Percentiles rank a stretch among this genome's conserved stretches.
Evolutionary conservation across 345 rosid species (phyloP).

Genomic region (Abelmoschus esculentus): DNA sequence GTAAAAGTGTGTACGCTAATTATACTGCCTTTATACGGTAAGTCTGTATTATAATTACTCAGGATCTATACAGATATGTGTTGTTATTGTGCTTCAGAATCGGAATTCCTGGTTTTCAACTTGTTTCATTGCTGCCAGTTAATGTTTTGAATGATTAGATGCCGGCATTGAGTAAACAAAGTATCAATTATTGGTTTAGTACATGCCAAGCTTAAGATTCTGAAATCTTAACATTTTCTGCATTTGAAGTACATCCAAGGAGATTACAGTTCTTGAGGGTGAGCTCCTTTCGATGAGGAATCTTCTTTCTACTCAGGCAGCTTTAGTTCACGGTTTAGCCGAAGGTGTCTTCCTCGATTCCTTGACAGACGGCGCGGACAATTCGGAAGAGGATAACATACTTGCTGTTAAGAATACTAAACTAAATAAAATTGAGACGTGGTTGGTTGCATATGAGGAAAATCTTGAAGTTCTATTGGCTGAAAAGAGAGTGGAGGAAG

Average conservation of each 20-base stretch:
- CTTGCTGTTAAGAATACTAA: conserved; percentile 28
- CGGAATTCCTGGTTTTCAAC: not conserved
- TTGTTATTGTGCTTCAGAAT: not conserved
- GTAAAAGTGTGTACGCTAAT: conserved; percentile 86
- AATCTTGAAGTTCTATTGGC: conserved; percentile 73
- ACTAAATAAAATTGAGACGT: conserved; percentile 45
- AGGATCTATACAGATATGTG: not conserved
- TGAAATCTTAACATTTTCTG: not conserved
- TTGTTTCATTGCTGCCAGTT: not conserved
- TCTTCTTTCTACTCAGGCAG: conserved; percentile 69
- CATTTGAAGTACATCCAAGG: conserved; percentile 65
- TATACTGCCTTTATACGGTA: conserved; percentile 79
- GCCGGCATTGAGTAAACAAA: no score
- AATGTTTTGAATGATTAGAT: no score
- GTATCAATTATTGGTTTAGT: no score
- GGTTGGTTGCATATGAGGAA: conserved; percentile 58
- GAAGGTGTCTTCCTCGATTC: conserved; percentile 54
- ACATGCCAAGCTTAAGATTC: no score
- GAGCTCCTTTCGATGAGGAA: conserved; percentile 84
- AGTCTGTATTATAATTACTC: not conserved
- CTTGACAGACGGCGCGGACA: conserved; percentile 41
- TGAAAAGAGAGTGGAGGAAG: conserved; percentile 76
- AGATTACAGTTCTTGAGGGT: conserved; percentile 81
- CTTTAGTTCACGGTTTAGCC: conserved; percentile 70
- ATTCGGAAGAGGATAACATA: conserved; percentile 37